Evolutionary conservation across 805 yeast species (phyloP).

Genomic region (Yarrowia keelungensis): DNA sequence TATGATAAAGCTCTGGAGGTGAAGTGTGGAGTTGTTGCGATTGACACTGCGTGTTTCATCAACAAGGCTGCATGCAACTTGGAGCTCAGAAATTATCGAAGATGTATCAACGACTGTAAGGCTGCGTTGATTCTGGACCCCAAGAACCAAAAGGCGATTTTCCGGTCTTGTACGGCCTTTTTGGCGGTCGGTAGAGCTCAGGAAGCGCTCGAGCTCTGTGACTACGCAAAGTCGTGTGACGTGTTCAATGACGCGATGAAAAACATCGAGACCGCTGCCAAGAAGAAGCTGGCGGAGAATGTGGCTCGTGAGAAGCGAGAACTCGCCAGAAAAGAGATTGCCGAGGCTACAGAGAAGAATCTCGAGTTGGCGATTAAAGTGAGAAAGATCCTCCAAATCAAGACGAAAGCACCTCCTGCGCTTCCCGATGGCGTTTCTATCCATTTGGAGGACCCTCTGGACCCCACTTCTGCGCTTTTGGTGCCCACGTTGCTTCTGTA

Average conservation of each 20-base stretch:
- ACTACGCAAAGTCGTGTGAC: conserved; percentile 70
- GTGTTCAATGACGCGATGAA: conserved; percentile 63
- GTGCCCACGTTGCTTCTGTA: conserved; percentile 82
- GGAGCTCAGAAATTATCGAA: conserved; percentile 81
- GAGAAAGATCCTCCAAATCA: conserved; percentile 62
- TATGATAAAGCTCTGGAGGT: conserved; percentile 83
- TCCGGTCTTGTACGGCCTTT: conserved; percentile 83
- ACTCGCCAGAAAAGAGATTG: conserved; percentile 50
- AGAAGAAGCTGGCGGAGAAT: conserved; percentile 48
- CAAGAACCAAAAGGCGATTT: conserved; percentile 80
- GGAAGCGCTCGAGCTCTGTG: conserved; percentile 72
- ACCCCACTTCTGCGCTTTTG: conserved; percentile 71
- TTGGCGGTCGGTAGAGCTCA: conserved; percentile 68
- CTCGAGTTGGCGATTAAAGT: conserved; percentile 66
- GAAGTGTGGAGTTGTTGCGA: conserved; percentile 60
- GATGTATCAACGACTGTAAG: conserved; percentile 85
- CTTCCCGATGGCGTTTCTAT: conserved; percentile 53
- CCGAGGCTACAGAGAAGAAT: conserved; percentile 50
- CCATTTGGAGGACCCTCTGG: conserved; percentile 46
- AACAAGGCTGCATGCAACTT: conserved; percentile 94
- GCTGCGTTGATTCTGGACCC: conserved; percentile 70
- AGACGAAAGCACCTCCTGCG: conserved; percentile 63
- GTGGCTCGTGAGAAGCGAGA: conserved; percentile 42
- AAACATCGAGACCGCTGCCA: conserved; percentile 54
- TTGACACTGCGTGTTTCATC: conserved; percentile 69